Conservation (phyloP, 441 rosid genomes). For the Daphne laureola region DNA sequence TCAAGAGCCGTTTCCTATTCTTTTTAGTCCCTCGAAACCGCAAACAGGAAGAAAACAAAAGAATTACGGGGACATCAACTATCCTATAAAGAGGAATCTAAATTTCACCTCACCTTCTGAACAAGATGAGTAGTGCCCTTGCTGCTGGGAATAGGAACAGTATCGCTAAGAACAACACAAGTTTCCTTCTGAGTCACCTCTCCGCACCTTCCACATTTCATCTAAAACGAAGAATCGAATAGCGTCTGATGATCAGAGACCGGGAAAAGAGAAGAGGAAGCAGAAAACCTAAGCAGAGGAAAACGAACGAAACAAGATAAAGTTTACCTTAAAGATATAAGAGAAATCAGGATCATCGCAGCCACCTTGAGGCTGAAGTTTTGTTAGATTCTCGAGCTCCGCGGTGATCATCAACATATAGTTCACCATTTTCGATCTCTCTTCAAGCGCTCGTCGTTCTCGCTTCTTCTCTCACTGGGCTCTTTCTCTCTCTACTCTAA, state of each 20-base stretch:
- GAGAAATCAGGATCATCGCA: slow-evolving; percentile 70
- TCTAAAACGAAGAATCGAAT: slow-evolving; percentile 22
- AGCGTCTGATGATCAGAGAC: neutral
- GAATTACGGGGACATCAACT: too few species aligned
- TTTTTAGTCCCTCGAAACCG: neutral
- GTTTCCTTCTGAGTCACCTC: slow-evolving; percentile 82
- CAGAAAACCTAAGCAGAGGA: neutral
- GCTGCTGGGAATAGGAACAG: slow-evolving; percentile 38
- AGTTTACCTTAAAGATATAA: slow-evolving; percentile 69
- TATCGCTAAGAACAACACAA: slow-evolving; percentile 57
- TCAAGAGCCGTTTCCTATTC: neutral
- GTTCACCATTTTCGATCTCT: slow-evolving; percentile 62
- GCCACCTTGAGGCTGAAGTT: slow-evolving; percentile 75
- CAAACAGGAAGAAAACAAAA: neutral
- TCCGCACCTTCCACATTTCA: slow-evolving; percentile 78
- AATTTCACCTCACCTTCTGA: slow-evolving; percentile 72
- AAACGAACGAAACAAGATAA: neutral
- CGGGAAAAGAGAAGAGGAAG: neutral
- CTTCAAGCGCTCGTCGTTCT: slow-evolving; percentile 12
- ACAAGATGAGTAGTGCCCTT: slow-evolving; percentile 65
- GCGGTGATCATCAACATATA: slow-evolving; percentile 64
- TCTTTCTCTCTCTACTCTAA: too few species aligned
- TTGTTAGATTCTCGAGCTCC: slow-evolving; percentile 70
- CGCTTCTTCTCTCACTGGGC: neutral
- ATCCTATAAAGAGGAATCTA: too few species aligned